Conservation (phyloP, 2,329 filamentous ascomycete genomes). For the Sarocladium brachiariae region DNA sequence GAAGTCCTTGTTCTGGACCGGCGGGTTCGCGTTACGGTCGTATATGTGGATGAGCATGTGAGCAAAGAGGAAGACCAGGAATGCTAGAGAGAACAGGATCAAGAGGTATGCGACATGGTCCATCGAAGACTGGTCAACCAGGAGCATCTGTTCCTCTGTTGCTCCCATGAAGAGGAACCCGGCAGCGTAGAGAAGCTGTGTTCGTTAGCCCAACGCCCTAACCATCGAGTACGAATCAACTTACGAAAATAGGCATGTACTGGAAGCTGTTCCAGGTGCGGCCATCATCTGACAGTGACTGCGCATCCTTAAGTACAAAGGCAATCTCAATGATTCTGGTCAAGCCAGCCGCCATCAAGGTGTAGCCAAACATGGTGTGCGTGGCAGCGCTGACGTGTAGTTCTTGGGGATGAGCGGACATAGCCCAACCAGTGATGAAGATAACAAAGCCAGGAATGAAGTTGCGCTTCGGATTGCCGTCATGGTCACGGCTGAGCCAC, state of each 20-base stretch:
- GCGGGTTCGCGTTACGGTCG: slow-evolving; percentile 49
- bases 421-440: slow-evolving; percentile 86
- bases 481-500: slow-evolving; percentile 80
- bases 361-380: slow-evolving; percentile 88
- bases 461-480: slow-evolving; percentile 84
- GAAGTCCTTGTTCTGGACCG: slow-evolving; percentile 27
- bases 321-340: slow-evolving; percentile 85
- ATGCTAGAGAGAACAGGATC: slow-evolving; percentile 84
- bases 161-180: slow-evolving; percentile 98
- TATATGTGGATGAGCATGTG: slow-evolving; percentile 83
- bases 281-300: slow-evolving; percentile 58
- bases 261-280: slow-evolving; percentile 59
- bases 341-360: slow-evolving; percentile 81
- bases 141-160: slow-evolving; percentile 88
- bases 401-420: slow-evolving; percentile 85
- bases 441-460: slow-evolving; percentile 89
- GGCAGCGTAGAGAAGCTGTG: slow-evolving; percentile 77
- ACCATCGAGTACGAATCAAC: slow-evolving; percentile 26
- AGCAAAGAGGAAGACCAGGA: slow-evolving; percentile 83
- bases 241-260: slow-evolving; percentile 46
- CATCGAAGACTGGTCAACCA: slow-evolving; percentile 66
- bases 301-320: slow-evolving; percentile 73
- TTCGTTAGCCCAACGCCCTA: slow-evolving; percentile 11
- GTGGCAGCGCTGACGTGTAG: slow-evolving; percentile 80
- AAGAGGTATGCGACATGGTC: slow-evolving; percentile 90